Evolutionary conservation across 2,329 filamentous ascomycete species (phyloP).

Genomic region (Cercospora brassicicola): DNA sequence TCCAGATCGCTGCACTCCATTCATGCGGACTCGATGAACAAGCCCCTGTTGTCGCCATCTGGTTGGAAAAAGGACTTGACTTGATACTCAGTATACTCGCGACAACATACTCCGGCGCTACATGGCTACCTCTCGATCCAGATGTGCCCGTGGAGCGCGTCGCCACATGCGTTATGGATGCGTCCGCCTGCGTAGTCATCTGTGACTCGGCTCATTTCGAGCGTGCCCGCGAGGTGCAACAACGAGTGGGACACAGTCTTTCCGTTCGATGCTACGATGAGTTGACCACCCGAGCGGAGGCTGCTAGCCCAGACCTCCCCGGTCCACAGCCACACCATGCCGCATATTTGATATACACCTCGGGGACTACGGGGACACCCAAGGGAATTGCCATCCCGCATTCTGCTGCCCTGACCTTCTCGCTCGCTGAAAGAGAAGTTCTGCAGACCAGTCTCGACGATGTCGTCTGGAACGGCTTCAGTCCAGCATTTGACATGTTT

Average conservation of each 20-base stretch:
- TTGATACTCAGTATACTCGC: conserved; percentile 28
- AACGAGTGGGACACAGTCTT: conserved; percentile 12
- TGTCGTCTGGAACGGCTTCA: conserved; percentile 29
- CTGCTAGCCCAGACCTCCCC: background rate
- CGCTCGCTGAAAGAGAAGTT: conserved; percentile 26
- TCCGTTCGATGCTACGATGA: conserved; percentile 19
- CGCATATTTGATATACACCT: conserved; percentile 36
- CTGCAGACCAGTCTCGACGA: conserved; percentile 22
- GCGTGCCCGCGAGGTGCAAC: conserved; percentile 21
- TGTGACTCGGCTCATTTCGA: conserved; percentile 24
- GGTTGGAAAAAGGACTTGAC: conserved; percentile 30
- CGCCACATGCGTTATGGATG: conserved; percentile 23
- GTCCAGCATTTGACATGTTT: conserved; percentile 32
- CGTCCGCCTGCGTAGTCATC: conserved; percentile 23
- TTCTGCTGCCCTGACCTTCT: conserved; percentile 25
- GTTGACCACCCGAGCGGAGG: background rate
- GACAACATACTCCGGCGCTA: conserved; percentile 31
- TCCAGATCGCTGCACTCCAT: conserved; percentile 14
- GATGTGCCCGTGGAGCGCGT: conserved; percentile 30
- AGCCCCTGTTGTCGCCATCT: conserved; percentile 26
- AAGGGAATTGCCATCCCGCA: conserved; percentile 33
- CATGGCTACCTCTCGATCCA: conserved; percentile 31
- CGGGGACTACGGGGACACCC: conserved; percentile 33
- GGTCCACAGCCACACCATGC: conserved; percentile 24
- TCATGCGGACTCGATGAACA: background rate